These are phyloP conservation scores for Echium plantagineum DNA, from an alignment of 257 asterid genomes.

Conservation along the genomic window DNA sequence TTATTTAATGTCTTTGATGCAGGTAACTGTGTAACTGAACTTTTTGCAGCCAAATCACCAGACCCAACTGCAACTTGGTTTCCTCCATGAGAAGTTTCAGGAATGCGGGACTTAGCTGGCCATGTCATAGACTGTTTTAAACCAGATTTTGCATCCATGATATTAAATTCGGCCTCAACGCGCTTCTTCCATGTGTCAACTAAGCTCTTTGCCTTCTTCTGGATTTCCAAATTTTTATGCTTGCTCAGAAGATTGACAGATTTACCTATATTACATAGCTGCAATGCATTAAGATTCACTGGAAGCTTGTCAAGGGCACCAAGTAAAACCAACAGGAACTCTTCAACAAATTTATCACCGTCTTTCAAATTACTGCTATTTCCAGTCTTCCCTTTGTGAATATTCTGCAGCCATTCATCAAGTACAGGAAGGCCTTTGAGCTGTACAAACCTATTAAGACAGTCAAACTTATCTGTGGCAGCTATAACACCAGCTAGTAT, in stretches of 20 bases:
- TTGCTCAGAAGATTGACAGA: constrained; percentile 81
- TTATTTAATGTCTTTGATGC: constrained; percentile 26
- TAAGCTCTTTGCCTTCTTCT: constrained; percentile 67
- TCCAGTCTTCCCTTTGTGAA: constrained; percentile 32
- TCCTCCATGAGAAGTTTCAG: constrained; percentile 52
- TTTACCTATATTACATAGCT: constrained; percentile 79
- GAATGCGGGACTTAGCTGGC: constrained; percentile 67
- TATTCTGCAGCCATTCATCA: constrained; percentile 51
- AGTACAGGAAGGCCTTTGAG: constrained; percentile 44
- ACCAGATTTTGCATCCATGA: constrained; percentile 16
- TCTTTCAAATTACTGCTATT: constrained; percentile 33
- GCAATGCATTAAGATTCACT: constrained; percentile 75
- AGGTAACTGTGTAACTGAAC: constrained; percentile 26
- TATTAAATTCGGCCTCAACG: constrained; percentile 82
- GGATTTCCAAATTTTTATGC: constrained; percentile 77
- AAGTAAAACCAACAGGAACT: constrained; percentile 68
- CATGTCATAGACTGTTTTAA: constrained; percentile 40
- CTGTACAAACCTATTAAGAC: constrained; percentile 41
- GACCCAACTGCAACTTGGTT: constrained; percentile 26
- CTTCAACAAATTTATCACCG: constrained; percentile 59
- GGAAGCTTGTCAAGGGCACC: constrained; percentile 92
- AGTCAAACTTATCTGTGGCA: constrained; percentile 40
- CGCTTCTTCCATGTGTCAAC: constrained; percentile 97
- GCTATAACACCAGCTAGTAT: constrained; percentile 41
- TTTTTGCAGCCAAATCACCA: constrained; percentile 27